Percentiles rank a stretch among this genome's conserved stretches.
phyloP scores from a whole-genome alignment of 225 moss, liverwort and hornwort species.

The Asterella californica region DNA sequence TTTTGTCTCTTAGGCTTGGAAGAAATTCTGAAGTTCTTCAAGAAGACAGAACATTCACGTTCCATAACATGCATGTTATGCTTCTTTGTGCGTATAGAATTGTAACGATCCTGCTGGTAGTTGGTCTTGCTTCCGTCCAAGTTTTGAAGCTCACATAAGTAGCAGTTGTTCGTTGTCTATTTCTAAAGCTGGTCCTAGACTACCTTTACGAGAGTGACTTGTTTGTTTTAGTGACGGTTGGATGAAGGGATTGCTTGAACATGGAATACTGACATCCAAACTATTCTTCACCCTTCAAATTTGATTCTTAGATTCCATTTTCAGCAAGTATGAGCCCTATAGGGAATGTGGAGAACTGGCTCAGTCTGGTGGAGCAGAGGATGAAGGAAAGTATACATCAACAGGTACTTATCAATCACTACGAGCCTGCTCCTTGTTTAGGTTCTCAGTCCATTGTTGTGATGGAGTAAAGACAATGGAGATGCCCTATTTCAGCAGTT shows the following conservation, averaged over 20 bases:
- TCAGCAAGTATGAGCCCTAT: conserved; percentile 72
- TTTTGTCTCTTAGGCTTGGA: not conserved
- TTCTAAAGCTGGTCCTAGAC: too few species aligned
- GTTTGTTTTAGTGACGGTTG: not conserved
- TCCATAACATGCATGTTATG: not conserved
- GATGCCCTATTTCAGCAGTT: not conserved
- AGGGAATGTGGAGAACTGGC: conserved; percentile 84
- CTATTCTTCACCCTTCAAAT: not conserved
- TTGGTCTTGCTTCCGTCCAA: too few species aligned
- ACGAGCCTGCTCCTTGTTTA: not conserved
- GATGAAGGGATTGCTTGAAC: not conserved
- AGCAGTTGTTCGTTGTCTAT: too few species aligned
- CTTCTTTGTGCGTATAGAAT: too few species aligned
- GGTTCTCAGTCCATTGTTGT: not conserved
- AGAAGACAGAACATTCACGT: not conserved
- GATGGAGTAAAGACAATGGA: not conserved
- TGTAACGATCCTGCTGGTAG: too few species aligned
- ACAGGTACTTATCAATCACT: conserved; percentile 39
- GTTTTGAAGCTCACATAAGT: too few species aligned
- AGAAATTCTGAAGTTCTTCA: not conserved
- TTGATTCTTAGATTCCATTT: conserved; percentile 54
- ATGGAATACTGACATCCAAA: not conserved
- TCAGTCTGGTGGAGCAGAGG: conserved; percentile 69
- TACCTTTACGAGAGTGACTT: not conserved
- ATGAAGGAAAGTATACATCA: conserved; percentile 76